Percentiles rank a stretch among this genome's conserved stretches.
Evolutionary conservation across 2,329 filamentous ascomycete species (phyloP).

Genomic region (Pseudocercospora cruenta): DNA sequence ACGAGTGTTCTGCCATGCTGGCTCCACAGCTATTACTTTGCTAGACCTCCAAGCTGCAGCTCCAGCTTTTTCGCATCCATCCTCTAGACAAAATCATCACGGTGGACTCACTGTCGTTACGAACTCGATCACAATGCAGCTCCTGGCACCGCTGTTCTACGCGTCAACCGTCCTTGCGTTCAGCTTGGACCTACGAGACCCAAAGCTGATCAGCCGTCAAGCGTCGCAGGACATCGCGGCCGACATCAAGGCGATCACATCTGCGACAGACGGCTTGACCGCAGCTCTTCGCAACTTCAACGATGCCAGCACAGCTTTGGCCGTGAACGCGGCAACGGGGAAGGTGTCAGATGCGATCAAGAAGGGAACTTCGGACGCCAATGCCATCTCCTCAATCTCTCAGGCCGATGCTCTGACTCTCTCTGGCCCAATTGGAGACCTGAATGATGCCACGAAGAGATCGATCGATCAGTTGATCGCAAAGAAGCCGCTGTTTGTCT

Average conservation of each 20-base stretch:
- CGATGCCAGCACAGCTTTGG: constrained; percentile 9
- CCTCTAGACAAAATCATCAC: background rate
- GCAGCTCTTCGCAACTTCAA: constrained; percentile 13
- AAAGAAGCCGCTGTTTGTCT: constrained; percentile 13
- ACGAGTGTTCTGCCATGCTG: constrained; percentile 7
- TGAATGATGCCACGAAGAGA: constrained; percentile 14
- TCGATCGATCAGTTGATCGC: constrained; percentile 18
- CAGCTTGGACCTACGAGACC: constrained; percentile 15
- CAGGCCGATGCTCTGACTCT: constrained; percentile 17
- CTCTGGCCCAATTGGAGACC: constrained; percentile 15
- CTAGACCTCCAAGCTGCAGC: constrained; percentile 1
- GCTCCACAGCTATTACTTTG: constrained; percentile 5
- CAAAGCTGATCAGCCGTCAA: constrained; percentile 16
- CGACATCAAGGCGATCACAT: constrained; percentile 16
- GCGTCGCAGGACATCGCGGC: constrained; percentile 16
- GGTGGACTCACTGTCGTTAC: background rate
- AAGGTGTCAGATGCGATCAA: constrained; percentile 20
- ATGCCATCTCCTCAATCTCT: constrained; percentile 14
- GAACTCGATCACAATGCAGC: constrained; percentile 18
- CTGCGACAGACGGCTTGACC: constrained; percentile 14
- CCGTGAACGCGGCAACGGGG: constrained; percentile 10
- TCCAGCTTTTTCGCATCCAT: background rate
- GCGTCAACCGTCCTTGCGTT: constrained; percentile 17
- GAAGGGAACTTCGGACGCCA: constrained; percentile 18
- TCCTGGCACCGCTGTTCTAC: constrained; percentile 15